Evolutionary conservation across 805 yeast species (phyloP).

Genomic region (Zygosaccharomyces bailii): DNA sequence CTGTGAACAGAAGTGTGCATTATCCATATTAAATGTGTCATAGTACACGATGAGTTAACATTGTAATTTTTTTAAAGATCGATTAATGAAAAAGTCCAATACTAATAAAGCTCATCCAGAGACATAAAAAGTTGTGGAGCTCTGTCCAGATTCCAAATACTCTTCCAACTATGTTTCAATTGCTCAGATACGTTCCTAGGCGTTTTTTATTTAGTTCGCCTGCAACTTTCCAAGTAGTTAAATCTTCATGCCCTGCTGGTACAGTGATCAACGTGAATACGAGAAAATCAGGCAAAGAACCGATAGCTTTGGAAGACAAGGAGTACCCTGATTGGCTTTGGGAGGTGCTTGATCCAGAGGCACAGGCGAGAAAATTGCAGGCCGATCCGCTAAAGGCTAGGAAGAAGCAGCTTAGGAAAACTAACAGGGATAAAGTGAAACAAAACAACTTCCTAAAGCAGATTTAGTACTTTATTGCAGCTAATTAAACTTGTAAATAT

Average conservation of each 20-base stretch:
- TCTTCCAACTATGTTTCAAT: too few species aligned
- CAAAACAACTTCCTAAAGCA: slow-evolving; percentile 60
- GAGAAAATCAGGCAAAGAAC: slow-evolving; percentile 77
- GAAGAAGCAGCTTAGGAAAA: slow-evolving; percentile 64
- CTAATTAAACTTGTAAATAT: slow-evolving; percentile 21
- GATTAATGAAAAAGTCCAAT: not conserved
- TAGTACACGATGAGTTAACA: not conserved
- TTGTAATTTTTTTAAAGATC: slow-evolving; percentile 1
- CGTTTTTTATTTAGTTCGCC: slow-evolving; percentile 9
- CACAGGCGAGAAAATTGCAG: slow-evolving; percentile 54
- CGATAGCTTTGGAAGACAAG: slow-evolving; percentile 78
- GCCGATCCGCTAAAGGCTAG: slow-evolving; percentile 63
- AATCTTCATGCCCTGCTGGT: slow-evolving; percentile 65
- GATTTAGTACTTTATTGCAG: slow-evolving; percentile 11
- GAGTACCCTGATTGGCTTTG: slow-evolving; percentile 97
- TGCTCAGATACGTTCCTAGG: slow-evolving; percentile 8
- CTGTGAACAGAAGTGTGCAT: not conserved
- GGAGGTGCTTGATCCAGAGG: slow-evolving; percentile 68
- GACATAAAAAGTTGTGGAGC: too few species aligned
- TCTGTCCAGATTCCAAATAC: too few species aligned
- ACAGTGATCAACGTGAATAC: slow-evolving; percentile 69
- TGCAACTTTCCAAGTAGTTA: slow-evolving; percentile 5
- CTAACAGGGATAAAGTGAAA: slow-evolving; percentile 68
- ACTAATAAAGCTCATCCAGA: not conserved
- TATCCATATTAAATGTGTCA: not conserved